These are phyloP conservation scores for Magnolia kwangsiensis DNA, from an alignment of 164 flowering plant genomes.

Conservation along the genomic window DNA sequence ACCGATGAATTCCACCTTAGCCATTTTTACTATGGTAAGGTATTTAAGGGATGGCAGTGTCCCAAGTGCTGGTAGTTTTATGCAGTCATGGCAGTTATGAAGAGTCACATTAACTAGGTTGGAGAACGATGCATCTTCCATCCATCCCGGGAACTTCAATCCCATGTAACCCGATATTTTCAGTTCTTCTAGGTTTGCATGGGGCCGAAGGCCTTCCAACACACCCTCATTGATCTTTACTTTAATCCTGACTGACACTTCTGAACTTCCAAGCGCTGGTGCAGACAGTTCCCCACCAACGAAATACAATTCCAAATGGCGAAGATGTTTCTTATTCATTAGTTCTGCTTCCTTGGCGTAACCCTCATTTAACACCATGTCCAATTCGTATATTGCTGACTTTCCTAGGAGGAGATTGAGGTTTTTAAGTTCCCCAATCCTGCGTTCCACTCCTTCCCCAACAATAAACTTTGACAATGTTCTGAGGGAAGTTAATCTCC, in stretches of 20 bases:
- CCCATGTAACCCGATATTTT: not conserved
- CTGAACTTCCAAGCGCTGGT: no score
- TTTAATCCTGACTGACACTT: no score
- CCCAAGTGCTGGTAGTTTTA: conserved; percentile 4
- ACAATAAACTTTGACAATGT: not conserved
- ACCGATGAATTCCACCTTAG: conserved; percentile 1
- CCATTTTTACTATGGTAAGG: not conserved
- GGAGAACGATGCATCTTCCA: not conserved
- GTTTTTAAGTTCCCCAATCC: not conserved
- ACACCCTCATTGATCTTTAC: not conserved
- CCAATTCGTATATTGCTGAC: not conserved
- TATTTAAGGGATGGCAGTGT: conserved; percentile 4
- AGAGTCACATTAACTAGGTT: not conserved
- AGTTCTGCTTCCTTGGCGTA: conserved; percentile 2
- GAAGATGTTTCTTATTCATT: not conserved
- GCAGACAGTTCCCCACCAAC: no score
- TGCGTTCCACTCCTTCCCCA: not conserved
- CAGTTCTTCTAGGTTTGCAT: not conserved
- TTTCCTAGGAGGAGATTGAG: not conserved
- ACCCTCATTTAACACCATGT: not conserved
- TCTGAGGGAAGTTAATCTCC: not conserved
- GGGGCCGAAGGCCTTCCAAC: not conserved
- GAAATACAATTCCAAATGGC: not conserved
- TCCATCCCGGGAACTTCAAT: conserved; percentile 2
- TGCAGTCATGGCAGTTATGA: not conserved